Percentiles rank a stretch among this genome's conserved stretches.
Conservation (phyloP, 2,329 filamentous ascomycete species). For the Cadophora sp. region DNA sequence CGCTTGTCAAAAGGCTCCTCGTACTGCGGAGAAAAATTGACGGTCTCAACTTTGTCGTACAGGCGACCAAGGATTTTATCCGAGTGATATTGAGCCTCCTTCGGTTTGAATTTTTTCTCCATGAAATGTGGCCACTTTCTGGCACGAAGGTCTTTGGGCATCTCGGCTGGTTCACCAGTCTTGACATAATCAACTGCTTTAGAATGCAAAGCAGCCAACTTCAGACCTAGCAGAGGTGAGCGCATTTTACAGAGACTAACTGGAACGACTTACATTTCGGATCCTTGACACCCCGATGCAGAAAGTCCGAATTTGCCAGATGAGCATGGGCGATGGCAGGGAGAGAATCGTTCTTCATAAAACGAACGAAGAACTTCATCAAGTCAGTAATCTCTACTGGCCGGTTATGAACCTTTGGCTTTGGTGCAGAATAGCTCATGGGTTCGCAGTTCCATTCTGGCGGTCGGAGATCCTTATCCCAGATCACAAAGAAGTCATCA, state of each 20-base stretch:
- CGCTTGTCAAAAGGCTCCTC: constrained; percentile 76
- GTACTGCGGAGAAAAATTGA: constrained; percentile 77
- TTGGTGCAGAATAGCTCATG: constrained; percentile 75
- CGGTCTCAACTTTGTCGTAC: constrained; percentile 74
- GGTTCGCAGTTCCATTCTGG: constrained; percentile 72
- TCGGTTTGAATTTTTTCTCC: constrained; percentile 65
- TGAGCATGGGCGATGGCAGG: constrained; percentile 83
- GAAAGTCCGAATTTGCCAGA: constrained; percentile 74
- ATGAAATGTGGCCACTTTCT: constrained; percentile 84
- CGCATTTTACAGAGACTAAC: background rate
- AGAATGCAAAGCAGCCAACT: constrained; percentile 83
- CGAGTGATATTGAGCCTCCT: constrained; percentile 67
- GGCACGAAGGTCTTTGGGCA: constrained; percentile 66
- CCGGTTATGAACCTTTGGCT: constrained; percentile 60
- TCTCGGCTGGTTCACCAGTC: constrained; percentile 78
- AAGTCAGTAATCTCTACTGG: constrained; percentile 77
- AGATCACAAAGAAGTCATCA: constrained; percentile 94
- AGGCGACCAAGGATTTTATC: constrained; percentile 77
- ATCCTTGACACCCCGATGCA: constrained; percentile 67
- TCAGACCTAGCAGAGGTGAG: constrained; percentile 56
- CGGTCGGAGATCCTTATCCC: constrained; percentile 80
- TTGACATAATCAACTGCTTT: constrained; percentile 95
- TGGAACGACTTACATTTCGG: constrained; percentile 63
- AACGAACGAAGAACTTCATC: constrained; percentile 84
- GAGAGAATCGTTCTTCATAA: constrained; percentile 90